A percentile compares a stretch with the other conserved stretches of the same genome.
Conservation (phyloP, 139 green algal species). For the Chlamydomonas sp. region DNA sequence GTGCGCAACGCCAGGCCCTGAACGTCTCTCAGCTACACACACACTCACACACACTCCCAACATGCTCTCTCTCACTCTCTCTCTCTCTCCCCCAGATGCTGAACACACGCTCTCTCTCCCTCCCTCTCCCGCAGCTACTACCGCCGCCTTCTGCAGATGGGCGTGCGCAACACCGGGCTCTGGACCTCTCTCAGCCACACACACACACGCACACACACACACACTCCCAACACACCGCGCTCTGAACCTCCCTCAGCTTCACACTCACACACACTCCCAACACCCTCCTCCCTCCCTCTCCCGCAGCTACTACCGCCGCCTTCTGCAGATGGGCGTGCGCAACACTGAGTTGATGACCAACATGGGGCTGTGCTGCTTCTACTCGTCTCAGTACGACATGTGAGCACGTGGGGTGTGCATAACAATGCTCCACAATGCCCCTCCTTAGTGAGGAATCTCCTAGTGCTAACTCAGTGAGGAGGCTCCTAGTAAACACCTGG, state of each 20-base stretch:
- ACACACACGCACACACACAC: neutral
- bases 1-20: too few species aligned
- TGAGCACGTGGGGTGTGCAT: too few species aligned
- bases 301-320: constrained; percentile 35
- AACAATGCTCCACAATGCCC: too few species aligned
- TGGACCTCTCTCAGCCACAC: too few species aligned
- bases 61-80: neutral
- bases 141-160: neutral
- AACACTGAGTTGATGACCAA: constrained; percentile 77
- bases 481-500: too few species aligned
- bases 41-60: neutral
- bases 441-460: too few species aligned
- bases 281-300: neutral
- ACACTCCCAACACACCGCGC: neutral
- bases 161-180: too few species aligned
- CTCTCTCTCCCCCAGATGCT: neutral
- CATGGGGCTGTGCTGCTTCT: constrained; percentile 76
- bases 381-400: constrained; percentile 74
- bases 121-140: neutral
- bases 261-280: too few species aligned
- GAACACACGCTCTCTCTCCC: neutral
- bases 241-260: too few species aligned
- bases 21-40: too few species aligned
- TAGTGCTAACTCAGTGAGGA: too few species aligned
- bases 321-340: constrained; percentile 64